Conservation (phyloP, 1,284 basidiomycete genomes). For the Ceratobasidium sp. region DNA sequence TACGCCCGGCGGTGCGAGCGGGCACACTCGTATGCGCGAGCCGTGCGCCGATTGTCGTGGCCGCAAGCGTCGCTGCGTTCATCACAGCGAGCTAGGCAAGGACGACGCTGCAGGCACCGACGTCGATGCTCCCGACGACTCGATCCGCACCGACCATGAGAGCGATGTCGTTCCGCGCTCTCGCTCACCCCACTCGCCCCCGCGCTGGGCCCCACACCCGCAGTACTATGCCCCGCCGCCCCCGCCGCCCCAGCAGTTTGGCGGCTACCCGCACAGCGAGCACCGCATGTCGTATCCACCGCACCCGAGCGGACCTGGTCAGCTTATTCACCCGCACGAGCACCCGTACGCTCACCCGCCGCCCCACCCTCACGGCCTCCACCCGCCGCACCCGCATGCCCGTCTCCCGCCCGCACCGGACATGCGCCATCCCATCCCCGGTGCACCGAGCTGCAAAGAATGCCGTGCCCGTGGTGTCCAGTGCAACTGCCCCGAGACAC, state of each 20-base stretch:
- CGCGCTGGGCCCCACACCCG: slow-evolving; percentile 22
- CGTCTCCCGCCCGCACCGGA: slow-evolving; percentile 45
- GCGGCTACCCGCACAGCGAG: slow-evolving; percentile 23
- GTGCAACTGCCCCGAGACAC: slow-evolving; percentile 43
- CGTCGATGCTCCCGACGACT: slow-evolving; percentile 15
- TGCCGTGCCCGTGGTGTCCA: slow-evolving; percentile 30
- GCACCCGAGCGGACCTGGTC: not conserved
- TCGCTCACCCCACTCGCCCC: not conserved
- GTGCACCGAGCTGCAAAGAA: slow-evolving; percentile 39
- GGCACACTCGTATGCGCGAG: slow-evolving; percentile 24
- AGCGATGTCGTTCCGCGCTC: slow-evolving; percentile 18
- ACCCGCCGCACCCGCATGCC: slow-evolving; percentile 44
- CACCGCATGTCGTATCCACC: slow-evolving; percentile 13
- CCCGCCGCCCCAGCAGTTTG: slow-evolving; percentile 14
- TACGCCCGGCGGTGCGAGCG: slow-evolving; percentile 19
- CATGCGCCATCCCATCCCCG: slow-evolving; percentile 36
- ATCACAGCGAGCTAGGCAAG: slow-evolving; percentile 11
- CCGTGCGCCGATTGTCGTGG: slow-evolving; percentile 37
- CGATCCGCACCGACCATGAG: slow-evolving; percentile 30
- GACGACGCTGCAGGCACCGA: slow-evolving; percentile 21
- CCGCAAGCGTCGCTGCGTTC: slow-evolving; percentile 38
- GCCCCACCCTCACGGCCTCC: slow-evolving; percentile 34
- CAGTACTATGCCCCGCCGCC: slow-evolving; percentile 13
- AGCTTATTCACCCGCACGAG: slow-evolving; percentile 40
- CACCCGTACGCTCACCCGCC: slow-evolving; percentile 46